phyloP scores from a whole-genome alignment of 768 basidiomycete species.

The Mycena capillaripes region DNA sequence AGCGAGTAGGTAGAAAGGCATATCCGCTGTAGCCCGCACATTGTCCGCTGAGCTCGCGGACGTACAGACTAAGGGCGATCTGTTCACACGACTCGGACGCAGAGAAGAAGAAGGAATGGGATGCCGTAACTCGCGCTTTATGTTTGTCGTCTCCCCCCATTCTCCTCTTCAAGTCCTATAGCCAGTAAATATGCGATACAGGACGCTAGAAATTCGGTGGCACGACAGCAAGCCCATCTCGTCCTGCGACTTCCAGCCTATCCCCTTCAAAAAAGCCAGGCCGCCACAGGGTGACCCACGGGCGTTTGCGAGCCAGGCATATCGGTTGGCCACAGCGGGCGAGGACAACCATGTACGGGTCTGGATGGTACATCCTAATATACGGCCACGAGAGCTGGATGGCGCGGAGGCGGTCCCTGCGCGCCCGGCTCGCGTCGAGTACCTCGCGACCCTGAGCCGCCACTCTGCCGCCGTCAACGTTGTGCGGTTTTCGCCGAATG shows the following conservation, averaged over 20 bases:
- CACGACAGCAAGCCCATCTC: slow-evolving; percentile 97
- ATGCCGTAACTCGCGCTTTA: neutral
- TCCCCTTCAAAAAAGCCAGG: slow-evolving; percentile 85
- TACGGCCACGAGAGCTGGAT: slow-evolving; percentile 74
- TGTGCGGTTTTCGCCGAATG: slow-evolving; percentile 95
- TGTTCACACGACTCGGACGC: neutral
- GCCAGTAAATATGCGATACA: slow-evolving; percentile 75
- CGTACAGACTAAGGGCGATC: no score
- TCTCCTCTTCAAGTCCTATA: neutral
- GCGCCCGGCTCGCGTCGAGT: slow-evolving; percentile 89
- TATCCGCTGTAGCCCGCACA: no score
- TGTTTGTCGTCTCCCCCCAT: neutral
- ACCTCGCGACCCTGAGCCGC: slow-evolving; percentile 92
- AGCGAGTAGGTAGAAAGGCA: no score
- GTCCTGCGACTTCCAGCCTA: slow-evolving; percentile 95
- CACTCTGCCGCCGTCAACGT: slow-evolving; percentile 98
- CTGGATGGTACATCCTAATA: slow-evolving; percentile 96
- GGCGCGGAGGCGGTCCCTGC: slow-evolving; percentile 51
- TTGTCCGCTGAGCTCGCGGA: no score
- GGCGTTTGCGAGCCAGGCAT: slow-evolving; percentile 76
- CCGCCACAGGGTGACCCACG: slow-evolving; percentile 60
- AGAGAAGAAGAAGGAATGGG: neutral
- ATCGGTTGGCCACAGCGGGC: slow-evolving; percentile 93
- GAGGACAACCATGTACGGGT: slow-evolving; percentile 97
- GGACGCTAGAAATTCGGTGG: slow-evolving; percentile 95